Base-by-base conservation (phyloP, 1,284 basidiomycete species). In the Malassezia nana region DNA sequence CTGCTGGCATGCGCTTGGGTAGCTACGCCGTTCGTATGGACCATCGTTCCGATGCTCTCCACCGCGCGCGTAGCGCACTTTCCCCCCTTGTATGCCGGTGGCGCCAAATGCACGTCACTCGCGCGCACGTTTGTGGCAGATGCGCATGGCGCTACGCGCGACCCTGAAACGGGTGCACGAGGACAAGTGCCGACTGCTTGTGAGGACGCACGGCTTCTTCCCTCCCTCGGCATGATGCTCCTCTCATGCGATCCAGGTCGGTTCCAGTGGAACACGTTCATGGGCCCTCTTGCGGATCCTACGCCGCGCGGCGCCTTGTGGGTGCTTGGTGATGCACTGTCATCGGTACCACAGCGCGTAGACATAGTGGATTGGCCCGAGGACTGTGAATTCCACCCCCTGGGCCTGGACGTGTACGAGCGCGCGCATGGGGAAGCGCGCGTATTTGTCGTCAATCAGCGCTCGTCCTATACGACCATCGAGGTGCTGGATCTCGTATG, bases 191-290 rank as follows among this genome's bases (percentile, higher is more conserved):
- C 52, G 3, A 7, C 38, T 2, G 33, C 46, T 2, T 60, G 58
- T 32, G 58, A 60, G 50, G 55, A 60, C 24, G 38, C 44, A 6
- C 44, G 43, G 8, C 24, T 50, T 7, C 15, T 41, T 10, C 24
- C 26, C 13, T 7, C 5, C 22, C 46, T 35, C 18, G 55, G 51
- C 16, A 28, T 48, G 18, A 46, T 41, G 6, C 6, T 60, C 25
- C 22, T 60, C 12, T 41, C 55, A 9, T 60, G 58, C 46, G 58
- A 60, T 33, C 51, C 55, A 1, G 50, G 50, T 16, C 55, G 58
- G 24, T 15, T 29, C 13, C 31, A 42, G 22, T 60, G 58, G 58
- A 57, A 60, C 26, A 40, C 47, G 26, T 51, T 57, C 29, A 38
- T 60, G 43, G 55, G 55, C 1, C 50, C 55, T 1, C 28, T 39